Evolutionary conservation across 2,329 filamentous ascomycete genomes (phyloP).

Genomic region (Aspergillus hiratsukae): DNA sequence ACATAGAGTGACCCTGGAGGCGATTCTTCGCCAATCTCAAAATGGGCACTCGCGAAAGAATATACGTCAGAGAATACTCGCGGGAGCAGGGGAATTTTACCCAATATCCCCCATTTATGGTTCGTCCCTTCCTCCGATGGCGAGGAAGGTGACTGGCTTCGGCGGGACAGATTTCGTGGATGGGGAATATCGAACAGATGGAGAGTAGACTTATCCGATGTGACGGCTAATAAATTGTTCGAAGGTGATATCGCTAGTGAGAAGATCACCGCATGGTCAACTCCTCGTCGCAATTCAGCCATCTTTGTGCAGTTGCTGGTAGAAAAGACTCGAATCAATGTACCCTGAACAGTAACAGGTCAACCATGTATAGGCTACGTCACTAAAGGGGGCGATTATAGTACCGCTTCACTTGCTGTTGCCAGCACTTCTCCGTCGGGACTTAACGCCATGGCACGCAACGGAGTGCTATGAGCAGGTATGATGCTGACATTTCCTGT

Average conservation of each 20-base stretch:
- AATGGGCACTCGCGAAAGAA: slow-evolving; percentile 74
- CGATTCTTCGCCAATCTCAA: slow-evolving; percentile 76
- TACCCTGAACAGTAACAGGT: slow-evolving; percentile 55
- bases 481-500: slow-evolving; percentile 88
- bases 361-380: neutral
- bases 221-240: slow-evolving; percentile 76
- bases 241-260: slow-evolving; percentile 83
- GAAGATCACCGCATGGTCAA: slow-evolving; percentile 83
- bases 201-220: slow-evolving; percentile 92
- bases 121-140: slow-evolving; percentile 47
- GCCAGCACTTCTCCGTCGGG: slow-evolving; percentile 75
- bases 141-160: slow-evolving; percentile 32
- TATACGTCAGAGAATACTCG: slow-evolving; percentile 86
- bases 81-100: slow-evolving; percentile 78
- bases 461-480: slow-evolving; percentile 74
- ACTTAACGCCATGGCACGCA: slow-evolving; percentile 76
- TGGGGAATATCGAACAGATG: slow-evolving; percentile 84
- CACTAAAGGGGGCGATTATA: slow-evolving; percentile 6
- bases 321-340: slow-evolving; percentile 79
- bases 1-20: slow-evolving; percentile 38
- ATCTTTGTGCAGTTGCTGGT: slow-evolving; percentile 75
- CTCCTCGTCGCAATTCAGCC: slow-evolving; percentile 79
- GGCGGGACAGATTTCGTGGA: slow-evolving; percentile 29
- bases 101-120: slow-evolving; percentile 80
- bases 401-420: slow-evolving; percentile 77